These are phyloP conservation scores for Naematelia encephala DNA, from an alignment of 768 basidiomycete species.

Conservation along the genomic window DNA sequence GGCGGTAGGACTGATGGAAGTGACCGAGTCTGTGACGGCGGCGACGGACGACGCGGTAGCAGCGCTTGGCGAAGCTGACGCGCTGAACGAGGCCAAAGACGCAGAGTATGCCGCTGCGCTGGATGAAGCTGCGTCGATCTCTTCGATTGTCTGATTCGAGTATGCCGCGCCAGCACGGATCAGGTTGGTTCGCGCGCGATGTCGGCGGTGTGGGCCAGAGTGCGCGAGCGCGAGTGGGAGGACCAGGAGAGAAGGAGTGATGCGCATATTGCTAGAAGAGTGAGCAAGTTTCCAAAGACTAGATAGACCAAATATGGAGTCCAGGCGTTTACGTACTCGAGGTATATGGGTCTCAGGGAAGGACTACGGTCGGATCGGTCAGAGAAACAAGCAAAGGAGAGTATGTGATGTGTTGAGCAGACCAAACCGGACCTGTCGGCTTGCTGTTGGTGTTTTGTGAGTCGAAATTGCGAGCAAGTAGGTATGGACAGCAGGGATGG, in stretches of 20 bases:
- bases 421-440: not conserved
- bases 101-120: conserved; percentile 5
- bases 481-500: not conserved
- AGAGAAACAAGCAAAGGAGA: not conserved
- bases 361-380: not conserved
- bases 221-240: conserved; percentile 18
- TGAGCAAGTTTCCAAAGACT: not conserved
- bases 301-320: not conserved
- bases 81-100: not conserved
- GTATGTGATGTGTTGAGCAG: not conserved
- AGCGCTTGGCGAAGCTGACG: conserved; percentile 4
- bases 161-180: conserved; percentile 2
- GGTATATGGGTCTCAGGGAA: not conserved
- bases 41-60: not conserved
- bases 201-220: conserved; percentile 4
- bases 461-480: not conserved
- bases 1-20: not conserved
- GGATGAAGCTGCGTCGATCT: conserved; percentile 3
- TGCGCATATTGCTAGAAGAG: conserved; percentile 15
- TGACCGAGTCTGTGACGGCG: not conserved
- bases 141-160: not conserved
- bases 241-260: conserved; percentile 15
- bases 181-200: not conserved
- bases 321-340: not conserved
- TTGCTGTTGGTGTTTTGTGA: not conserved